Base-by-base conservation (phyloP, 2,329 filamentous ascomycete species). In the Venturia carpophila region DNA sequence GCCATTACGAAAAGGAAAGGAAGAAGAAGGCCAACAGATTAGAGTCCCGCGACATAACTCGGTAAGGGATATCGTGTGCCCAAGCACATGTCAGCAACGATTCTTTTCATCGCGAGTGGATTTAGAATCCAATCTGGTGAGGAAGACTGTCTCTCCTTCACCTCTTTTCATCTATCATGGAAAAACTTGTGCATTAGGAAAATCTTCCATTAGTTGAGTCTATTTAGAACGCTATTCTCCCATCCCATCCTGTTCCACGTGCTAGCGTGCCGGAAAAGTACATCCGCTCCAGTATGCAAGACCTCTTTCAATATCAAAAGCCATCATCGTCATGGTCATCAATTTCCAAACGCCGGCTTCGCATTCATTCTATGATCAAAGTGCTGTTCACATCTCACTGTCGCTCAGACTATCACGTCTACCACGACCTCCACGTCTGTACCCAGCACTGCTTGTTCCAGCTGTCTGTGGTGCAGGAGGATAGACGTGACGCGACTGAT, bases 341-440 rank as follows among this genome's bases (percentile, higher is more conserved):
- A 37, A 37, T 39, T 11, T 27, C 52, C 19, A 37, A 55, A 58
- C 52, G 52, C 52, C 52, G 19, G 37, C 19, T 58, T 30, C 30
- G 24, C 27, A 37, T 37, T 58, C 30, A 34, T n/a, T 37, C 27
- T 37, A 11, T 19, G 15, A 27, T 62, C 37, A 62, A 43, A 19
- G 6, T 27, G 41, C 17, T n/a, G 34, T 21, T 64, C 52, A 64
- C 47, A 64, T 64, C 47, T 64, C 63, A 30, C 63, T 58, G 27
- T 64, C 63, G 19, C 63, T 64, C 30, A 64, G 24, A 17, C 42
- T 52, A 30, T 64, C 63, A 15, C 52, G 34, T n/a, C 49, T 47
- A 45, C 47, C 63, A 11, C 63, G 63, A 30, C 63, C 63, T 56
- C 47, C 63, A n/a, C 63, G 47, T 43, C 63, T 37, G 37, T 64